Base-by-base conservation (phyloP, 768 basidiomycete species). In the Amanita rubescens region DNA sequence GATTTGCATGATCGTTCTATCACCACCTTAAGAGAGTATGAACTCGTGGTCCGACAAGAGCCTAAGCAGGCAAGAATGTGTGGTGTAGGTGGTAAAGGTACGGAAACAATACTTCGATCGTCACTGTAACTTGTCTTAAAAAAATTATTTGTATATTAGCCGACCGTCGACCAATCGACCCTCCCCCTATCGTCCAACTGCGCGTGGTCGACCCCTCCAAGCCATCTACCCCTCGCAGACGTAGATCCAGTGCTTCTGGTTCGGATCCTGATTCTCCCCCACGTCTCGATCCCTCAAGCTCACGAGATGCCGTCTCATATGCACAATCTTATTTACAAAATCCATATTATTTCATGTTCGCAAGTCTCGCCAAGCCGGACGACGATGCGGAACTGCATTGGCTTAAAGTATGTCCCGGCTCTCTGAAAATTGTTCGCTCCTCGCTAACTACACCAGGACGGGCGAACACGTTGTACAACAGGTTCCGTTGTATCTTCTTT, bases 281-380 rank as follows among this genome's bases (percentile, higher is more conserved):
- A 35, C 49, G 22, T 17, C 20, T 38, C 3, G 52, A 53, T 24
- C 51, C 61, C 34, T 54, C 60, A n/a, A 61, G 53, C 51, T 59
- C 44, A 30, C 34, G 27, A 27, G 48, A 48, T 44, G 53, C 39
- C 34, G 57, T 44, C 14, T 41, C 62, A 37, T 77, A 84, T 63
- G 72, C 77, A 1, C 76, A 81, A 52, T 79, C 74, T 19, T 91
- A 83, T 65, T 77, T 92, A 15, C 90, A 93, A 65, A 91, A 94
- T 60, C 93, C 93, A 0, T 94, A 94, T 66, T 95, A 93, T 66
- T 94, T 95, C 68, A 94, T 94, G 89, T 94, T 92, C 61, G 92
- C 93, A 22, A 85, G 84, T 62, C 78, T 94, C 37, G 91, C 92
- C 1, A 85, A 92, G 60, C 89, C 90, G 0, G 91, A 94, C 60